Evolutionary conservation across 1,284 basidiomycete species (phyloP).

Genomic region (Caloboletus firmus): DNA sequence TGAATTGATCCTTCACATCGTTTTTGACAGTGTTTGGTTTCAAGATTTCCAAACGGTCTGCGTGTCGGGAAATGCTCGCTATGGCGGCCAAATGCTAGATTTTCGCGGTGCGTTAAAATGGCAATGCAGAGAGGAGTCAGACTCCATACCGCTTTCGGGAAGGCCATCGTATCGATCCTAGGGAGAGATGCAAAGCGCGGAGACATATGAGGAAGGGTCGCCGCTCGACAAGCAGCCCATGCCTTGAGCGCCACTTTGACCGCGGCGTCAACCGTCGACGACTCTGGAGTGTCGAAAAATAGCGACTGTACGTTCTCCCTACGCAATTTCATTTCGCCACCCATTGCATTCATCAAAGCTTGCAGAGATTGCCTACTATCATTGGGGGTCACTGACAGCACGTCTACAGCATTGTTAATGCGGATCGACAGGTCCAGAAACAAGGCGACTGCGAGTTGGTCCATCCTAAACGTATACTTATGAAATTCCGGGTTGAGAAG

Average conservation of each 20-base stretch:
- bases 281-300: constrained; percentile 37
- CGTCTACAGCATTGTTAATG: constrained; percentile 44
- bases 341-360: constrained; percentile 42
- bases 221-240: constrained; percentile 44
- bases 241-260: constrained; percentile 40
- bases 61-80: constrained; percentile 42
- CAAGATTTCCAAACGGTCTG: constrained; percentile 37
- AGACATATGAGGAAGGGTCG: constrained; percentile 23
- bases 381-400: constrained; percentile 37
- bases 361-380: constrained; percentile 35
- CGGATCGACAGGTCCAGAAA: constrained; percentile 41
- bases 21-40: constrained; percentile 44
- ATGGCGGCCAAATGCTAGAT: constrained; percentile 40
- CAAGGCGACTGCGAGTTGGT: constrained; percentile 43
- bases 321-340: constrained; percentile 34
- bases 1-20: constrained; percentile 39
- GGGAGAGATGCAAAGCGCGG: constrained; percentile 13
- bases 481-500: constrained; percentile 29
- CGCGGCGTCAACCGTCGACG: constrained; percentile 15
- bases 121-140: background rate
- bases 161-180: constrained; percentile 23
- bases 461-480: constrained; percentile 47
- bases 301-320: constrained; percentile 34
- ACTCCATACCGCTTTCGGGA: constrained; percentile 18
- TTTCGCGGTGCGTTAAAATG: background rate